Base-by-base conservation (phyloP, 2,329 filamentous ascomycete genomes). In the Dothideomycetidae sp. region DNA sequence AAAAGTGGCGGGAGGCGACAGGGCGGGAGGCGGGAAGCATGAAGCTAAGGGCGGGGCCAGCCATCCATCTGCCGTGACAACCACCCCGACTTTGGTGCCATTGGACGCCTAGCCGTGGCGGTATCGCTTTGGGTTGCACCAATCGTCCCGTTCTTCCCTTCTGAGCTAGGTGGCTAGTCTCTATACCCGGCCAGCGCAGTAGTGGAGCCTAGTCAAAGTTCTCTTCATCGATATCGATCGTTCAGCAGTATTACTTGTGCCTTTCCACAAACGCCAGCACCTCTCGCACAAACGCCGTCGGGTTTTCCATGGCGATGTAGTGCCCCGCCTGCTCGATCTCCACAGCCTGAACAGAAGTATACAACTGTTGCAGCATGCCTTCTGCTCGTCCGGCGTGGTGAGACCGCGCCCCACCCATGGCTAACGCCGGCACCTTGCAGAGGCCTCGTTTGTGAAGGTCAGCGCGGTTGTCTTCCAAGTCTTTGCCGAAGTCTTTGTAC, bases 401-500 rank as follows among this genome's bases (percentile, higher is more conserved):
- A 32, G 48, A 52, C 13, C 43, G 29, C 14, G 40, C 44, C 3
- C 51, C 53, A 41, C 47, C 48, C 36, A 57, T 36, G 2, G 44
- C 45, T 38, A 54, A 31, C 14, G 44, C 47, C 10, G 51, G 50
- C 10, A 56, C 49, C 10, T 36, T 40, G 18, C 48, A 35, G 34
- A 52, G 53, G 13, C 53, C 53, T 15, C 51, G 29, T 30, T 41
- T 31, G 30, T 31, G 16, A 14, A 50, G 7, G 45, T 43, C 47
- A 17, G 39, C 38, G 32, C 28, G 12, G 33, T 54, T 55, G 37
- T 52, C 48, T 21, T 50, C 37, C 5, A 45, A 49, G 40, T 59
- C 56, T 30, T 45, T 44, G 46, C 55, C 51, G 42, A 58, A 59
- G 5, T 50, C 49, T 7, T 53, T 40, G 43, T 59, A 59, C 2